phyloP scores from a whole-genome alignment of 441 rosid species.

The Metrosideros polymorpha region DNA sequence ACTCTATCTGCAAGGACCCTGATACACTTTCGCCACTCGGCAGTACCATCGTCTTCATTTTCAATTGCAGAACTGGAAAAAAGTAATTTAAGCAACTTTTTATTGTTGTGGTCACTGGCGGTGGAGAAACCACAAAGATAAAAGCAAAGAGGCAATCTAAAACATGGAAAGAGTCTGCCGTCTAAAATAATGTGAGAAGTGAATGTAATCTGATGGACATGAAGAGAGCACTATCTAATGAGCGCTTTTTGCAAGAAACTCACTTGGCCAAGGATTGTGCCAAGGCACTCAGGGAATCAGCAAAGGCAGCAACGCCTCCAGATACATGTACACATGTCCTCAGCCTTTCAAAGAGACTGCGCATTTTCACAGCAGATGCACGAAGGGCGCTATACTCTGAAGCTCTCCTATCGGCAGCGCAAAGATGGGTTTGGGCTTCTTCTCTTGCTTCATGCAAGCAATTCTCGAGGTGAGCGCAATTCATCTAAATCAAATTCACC shows the following conservation, averaged over 20 bases:
- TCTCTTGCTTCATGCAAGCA: conserved; percentile 98
- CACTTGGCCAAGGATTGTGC: conserved; percentile 91
- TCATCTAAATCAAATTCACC: conserved; percentile 54
- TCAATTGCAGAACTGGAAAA: conserved; percentile 65
- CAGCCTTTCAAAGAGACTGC: conserved; percentile 78
- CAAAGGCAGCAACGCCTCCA: conserved; percentile 64
- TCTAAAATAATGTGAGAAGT: background rate
- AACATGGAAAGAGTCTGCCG: background rate
- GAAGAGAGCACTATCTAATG: background rate
- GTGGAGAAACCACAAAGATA: background rate
- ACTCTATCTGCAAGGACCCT: conserved; percentile 74
- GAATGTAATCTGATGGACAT: background rate
- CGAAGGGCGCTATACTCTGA: conserved; percentile 77
- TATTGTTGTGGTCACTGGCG: background rate
- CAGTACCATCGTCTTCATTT: conserved; percentile 62
- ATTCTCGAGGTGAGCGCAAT: conserved; percentile 96
- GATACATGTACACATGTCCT: conserved; percentile 49
- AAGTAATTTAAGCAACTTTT: background rate
- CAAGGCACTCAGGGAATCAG: conserved; percentile 62
- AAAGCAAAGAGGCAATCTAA: background rate
- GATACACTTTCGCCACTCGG: conserved; percentile 70
- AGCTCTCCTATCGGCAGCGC: conserved; percentile 91
- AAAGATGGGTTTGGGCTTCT: conserved; percentile 95
- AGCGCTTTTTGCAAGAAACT: conserved; percentile 21
- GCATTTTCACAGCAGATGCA: conserved; percentile 84